Conservation (phyloP, 176 grass and related monocot species). For the Juncus effusus region DNA sequence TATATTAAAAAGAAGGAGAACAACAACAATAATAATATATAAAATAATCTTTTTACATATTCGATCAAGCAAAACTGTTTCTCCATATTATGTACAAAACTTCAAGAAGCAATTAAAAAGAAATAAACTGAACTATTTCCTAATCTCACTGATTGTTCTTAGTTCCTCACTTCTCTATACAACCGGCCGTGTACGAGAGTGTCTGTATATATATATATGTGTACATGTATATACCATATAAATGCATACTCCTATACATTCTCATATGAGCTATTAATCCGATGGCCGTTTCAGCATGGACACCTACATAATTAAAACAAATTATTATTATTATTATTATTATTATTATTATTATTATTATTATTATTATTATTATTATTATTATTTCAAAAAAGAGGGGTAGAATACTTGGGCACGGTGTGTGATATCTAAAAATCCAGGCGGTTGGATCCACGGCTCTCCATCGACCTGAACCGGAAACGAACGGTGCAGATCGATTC, state of each 20-base stretch:
- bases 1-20: too few species aligned
- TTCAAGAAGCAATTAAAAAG: too few species aligned
- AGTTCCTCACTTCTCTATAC: too few species aligned
- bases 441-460: slow-evolving; percentile 91
- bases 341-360: too few species aligned
- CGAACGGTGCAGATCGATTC: slow-evolving; percentile 68
- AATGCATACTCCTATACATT: too few species aligned
- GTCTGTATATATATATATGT: background rate
- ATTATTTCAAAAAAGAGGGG: background rate
- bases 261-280: slow-evolving; percentile 36
- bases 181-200: too few species aligned
- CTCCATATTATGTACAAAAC: too few species aligned
- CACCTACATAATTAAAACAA: slow-evolving; percentile 37
- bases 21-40: background rate
- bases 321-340: too few species aligned
- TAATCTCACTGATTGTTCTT: background rate
- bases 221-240: too few species aligned
- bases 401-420: slow-evolving; percentile 69
- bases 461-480: slow-evolving; percentile 98
- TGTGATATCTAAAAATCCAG: slow-evolving; percentile 84
- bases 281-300: slow-evolving; percentile 84
- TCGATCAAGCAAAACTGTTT: background rate
- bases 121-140: background rate
- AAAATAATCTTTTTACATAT: slow-evolving; percentile 22
- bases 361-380: background rate